Evolutionary conservation across 768 basidiomycete genomes (phyloP).

Genomic region (Lentinus brumalis): DNA sequence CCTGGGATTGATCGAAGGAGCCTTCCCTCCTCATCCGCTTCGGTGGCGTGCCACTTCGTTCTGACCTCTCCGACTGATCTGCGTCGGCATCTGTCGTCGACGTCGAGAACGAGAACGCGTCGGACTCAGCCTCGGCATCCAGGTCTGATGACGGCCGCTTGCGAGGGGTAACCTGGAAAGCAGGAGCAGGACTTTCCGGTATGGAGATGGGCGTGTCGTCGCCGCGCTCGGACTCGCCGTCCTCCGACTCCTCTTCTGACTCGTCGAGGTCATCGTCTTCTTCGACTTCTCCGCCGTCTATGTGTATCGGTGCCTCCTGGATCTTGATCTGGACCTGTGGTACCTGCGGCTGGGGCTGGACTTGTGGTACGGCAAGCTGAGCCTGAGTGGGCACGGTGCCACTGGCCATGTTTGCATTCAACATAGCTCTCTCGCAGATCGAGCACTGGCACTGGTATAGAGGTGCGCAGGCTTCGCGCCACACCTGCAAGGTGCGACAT

Average conservation of each 20-base stretch:
- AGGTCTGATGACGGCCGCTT: constrained; percentile 43
- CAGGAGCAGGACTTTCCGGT: constrained; percentile 18
- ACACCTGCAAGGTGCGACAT: constrained; percentile 46
- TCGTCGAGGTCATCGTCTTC: constrained; percentile 24
- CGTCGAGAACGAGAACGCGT: not conserved
- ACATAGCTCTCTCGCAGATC: constrained; percentile 72
- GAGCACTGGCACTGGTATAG: constrained; percentile 72
- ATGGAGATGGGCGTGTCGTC: constrained; percentile 26
- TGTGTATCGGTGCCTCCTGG: constrained; percentile 21
- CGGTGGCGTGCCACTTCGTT: constrained; percentile 38
- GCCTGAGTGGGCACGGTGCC: constrained; percentile 35
- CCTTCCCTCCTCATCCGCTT: constrained; percentile 39
- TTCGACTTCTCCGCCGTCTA: constrained; percentile 17
- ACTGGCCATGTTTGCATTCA: constrained; percentile 48
- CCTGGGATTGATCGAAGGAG: constrained; percentile 5
- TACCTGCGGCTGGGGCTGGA: not conserved
- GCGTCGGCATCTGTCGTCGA: constrained; percentile 3
- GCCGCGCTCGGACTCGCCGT: constrained; percentile 37
- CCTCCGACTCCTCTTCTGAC: constrained; percentile 33
- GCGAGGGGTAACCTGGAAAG: constrained; percentile 25
- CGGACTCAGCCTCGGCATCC: constrained; percentile 30
- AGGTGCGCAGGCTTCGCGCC: constrained; percentile 74
- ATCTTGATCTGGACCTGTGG: constrained; percentile 26
- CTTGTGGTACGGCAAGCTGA: constrained; percentile 6
- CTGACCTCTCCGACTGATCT: constrained; percentile 7